These are phyloP conservation scores for Diaporthe sp. DNA, from an alignment of 2,329 filamentous ascomycete species.

Conservation along the genomic window DNA sequence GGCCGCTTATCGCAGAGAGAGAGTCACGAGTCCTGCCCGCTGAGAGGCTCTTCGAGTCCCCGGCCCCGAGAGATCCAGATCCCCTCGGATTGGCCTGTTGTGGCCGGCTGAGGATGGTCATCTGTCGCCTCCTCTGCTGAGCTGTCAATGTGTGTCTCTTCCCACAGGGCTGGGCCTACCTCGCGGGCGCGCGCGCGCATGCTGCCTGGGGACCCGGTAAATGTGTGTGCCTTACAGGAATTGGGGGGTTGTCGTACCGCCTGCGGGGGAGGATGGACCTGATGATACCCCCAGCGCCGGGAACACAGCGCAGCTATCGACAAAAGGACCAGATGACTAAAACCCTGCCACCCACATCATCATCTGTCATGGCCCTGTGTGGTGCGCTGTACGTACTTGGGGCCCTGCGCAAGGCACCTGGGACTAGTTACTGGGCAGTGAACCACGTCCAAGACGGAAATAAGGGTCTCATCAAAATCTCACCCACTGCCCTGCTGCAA, in stretches of 20 bases:
- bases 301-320: background rate
- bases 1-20: background rate
- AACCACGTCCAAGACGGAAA: background rate
- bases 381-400: background rate
- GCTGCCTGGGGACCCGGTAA: background rate
- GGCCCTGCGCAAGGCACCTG: constrained; percentile 7
- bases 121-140: constrained; percentile 28
- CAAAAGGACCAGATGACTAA: constrained; percentile 38
- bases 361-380: background rate
- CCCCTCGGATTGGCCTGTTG: background rate
- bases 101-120: constrained; percentile 31
- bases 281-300: constrained; percentile 16
- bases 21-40: constrained; percentile 17
- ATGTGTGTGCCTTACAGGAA: constrained; percentile 13
- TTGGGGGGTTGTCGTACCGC: background rate
- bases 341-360: background rate
- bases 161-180: constrained; percentile 17
- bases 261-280: background rate
- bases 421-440: background rate
- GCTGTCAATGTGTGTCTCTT: constrained; percentile 30
- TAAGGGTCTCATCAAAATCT: constrained; percentile 26
- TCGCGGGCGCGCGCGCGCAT: background rate
- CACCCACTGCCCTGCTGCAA: constrained; percentile 5
- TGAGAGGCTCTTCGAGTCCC: constrained; percentile 11
- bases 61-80: background rate